phyloP scores from a whole-genome alignment of 148 eudicot species.

The Chenopodium berlandieri region DNA sequence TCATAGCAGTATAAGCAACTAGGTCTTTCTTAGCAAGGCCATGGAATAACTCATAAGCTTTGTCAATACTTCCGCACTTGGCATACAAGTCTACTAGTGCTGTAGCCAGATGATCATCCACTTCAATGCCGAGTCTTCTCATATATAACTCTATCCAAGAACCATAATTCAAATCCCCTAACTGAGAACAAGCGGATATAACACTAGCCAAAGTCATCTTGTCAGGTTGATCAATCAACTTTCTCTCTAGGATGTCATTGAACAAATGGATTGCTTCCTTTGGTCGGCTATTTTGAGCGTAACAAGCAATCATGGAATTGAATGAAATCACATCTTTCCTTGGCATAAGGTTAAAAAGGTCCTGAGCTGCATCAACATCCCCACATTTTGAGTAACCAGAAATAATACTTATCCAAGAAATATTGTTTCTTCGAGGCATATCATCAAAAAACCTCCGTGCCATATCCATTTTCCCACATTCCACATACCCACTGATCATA shows the following conservation, averaged over 20 bases:
- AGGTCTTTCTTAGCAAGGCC: constrained; percentile 59
- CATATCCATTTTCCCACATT: constrained; percentile 52
- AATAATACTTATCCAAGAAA: constrained; percentile 70
- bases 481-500: constrained; percentile 66
- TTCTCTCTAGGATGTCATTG: constrained; percentile 44
- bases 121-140: constrained; percentile 37
- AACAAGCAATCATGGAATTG: constrained; percentile 87
- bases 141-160: constrained; percentile 55
- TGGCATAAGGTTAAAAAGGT: constrained; percentile 39
- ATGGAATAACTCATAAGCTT: constrained; percentile 53
- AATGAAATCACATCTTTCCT: constrained; percentile 47
- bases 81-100: constrained; percentile 71
- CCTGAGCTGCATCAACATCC: constrained; percentile 53
- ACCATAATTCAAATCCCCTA: constrained; percentile 57
- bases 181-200: constrained; percentile 77
- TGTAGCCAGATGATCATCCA: constrained; percentile 73
- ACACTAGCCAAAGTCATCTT: constrained; percentile 77
- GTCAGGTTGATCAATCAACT: constrained; percentile 52
- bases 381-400: constrained; percentile 72
- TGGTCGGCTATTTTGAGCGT: constrained; percentile 63
- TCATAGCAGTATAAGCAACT: constrained; percentile 84
- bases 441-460: constrained; percentile 57
- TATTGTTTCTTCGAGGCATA: constrained; percentile 61
- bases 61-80: constrained; percentile 67
- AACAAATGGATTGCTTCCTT: constrained; percentile 70